Percentiles rank a stretch among this genome's conserved stretches.
These are phyloP conservation scores for Mucor indicus DNA, from an alignment of 371 early-diverging fungal species.

Conservation along the genomic window DNA sequence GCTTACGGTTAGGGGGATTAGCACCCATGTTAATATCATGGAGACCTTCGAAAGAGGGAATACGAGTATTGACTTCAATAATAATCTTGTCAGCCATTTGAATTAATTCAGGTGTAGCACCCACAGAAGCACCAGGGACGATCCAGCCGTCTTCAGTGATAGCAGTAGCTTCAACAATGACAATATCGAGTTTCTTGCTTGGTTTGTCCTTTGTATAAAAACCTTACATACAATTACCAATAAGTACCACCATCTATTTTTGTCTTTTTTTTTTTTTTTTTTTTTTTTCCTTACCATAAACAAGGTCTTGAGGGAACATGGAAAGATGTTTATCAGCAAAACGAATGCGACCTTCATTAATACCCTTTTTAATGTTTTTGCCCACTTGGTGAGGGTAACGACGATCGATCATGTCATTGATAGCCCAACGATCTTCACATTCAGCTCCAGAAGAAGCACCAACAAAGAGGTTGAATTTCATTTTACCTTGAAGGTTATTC, in stretches of 20 bases:
- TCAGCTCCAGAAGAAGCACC: conserved; percentile 52
- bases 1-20: conserved; percentile 46
- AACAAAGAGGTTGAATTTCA: conserved; percentile 53
- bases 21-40: conserved; percentile 44
- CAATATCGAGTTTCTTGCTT: conserved; percentile 40
- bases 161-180: conserved; percentile 55
- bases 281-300: conserved; percentile 35
- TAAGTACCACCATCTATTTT: too few species aligned
- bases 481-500: conserved; percentile 50
- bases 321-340: conserved; percentile 60
- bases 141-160: conserved; percentile 53
- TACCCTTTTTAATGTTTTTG: conserved; percentile 49
- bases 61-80: conserved; percentile 53
- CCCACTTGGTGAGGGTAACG: conserved; percentile 60
- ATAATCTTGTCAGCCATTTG: conserved; percentile 54
- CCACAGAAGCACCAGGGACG: conserved; percentile 54
- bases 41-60: conserved; percentile 54
- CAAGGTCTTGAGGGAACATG: conserved; percentile 53
- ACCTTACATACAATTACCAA: conserved; percentile 13
- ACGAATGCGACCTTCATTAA: conserved; percentile 51
- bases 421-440: conserved; percentile 49
- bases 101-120: conserved; percentile 52
- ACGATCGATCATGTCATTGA: conserved; percentile 51
- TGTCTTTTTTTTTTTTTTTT: background rate
- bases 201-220: conserved; percentile 49